Conservation (phyloP, 345 rosid species). For the Turnera subulata region DNA sequence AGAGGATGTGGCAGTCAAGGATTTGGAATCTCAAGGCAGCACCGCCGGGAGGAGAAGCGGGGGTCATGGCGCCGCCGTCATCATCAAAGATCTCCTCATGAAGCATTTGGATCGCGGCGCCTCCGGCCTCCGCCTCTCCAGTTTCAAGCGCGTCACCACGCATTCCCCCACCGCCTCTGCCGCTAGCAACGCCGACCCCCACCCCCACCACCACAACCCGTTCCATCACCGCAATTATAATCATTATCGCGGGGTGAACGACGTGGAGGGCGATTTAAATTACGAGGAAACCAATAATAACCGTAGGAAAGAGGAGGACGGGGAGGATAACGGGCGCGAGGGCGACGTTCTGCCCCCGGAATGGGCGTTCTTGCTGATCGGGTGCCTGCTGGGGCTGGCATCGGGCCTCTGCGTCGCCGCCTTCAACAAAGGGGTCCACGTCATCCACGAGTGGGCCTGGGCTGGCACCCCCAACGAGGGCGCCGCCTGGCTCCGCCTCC, state of each 20-base stretch:
- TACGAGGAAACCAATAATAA: too few species aligned
- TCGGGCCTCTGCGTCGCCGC: slow-evolving; percentile 92
- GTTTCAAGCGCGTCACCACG: slow-evolving; percentile 1
- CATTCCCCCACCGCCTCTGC: not conserved
- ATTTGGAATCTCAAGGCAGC: slow-evolving; percentile 7
- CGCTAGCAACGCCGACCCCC: not conserved
- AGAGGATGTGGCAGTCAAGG: not conserved
- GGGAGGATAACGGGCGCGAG: slow-evolving; percentile 47
- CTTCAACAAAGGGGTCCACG: slow-evolving; percentile 86
- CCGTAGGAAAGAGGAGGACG: slow-evolving; percentile 6
- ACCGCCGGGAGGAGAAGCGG: not conserved
- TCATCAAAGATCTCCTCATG: slow-evolving; percentile 1
- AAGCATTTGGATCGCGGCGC: slow-evolving; percentile 15
- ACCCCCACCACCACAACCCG: too few species aligned
- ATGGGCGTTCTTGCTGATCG: slow-evolving; percentile 87
- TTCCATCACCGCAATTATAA: not conserved
- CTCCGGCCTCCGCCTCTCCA: slow-evolving; percentile 12
- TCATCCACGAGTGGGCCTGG: slow-evolving; percentile 98
- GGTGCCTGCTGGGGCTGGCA: slow-evolving; percentile 88
- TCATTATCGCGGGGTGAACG: slow-evolving; percentile 12
- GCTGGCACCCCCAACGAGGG: slow-evolving; percentile 97
- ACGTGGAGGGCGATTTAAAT: slow-evolving; percentile 32
- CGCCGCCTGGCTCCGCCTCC: slow-evolving; percentile 95
- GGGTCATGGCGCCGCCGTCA: not conserved
- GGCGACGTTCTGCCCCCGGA: slow-evolving; percentile 87